Evolutionary conservation across 2,329 filamentous ascomycete genomes (phyloP).

Genomic region (Calonectria naviculata): DNA sequence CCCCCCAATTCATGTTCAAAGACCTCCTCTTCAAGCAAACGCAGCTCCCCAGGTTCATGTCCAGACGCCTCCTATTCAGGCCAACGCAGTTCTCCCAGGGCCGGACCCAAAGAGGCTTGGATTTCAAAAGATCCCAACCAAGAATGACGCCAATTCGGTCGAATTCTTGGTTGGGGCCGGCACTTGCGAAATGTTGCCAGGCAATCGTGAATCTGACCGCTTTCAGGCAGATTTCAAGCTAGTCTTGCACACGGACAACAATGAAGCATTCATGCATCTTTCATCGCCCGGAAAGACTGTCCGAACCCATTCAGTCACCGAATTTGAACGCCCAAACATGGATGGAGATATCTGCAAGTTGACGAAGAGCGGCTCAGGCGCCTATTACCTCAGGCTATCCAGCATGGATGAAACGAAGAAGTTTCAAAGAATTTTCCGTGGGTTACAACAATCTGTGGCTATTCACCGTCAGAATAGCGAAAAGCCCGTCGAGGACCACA

Average conservation of each 20-base stretch:
- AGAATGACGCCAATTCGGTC: not conserved
- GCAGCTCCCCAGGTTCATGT: not conserved
- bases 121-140: not conserved
- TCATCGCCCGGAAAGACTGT: constrained; percentile 16
- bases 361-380: not conserved
- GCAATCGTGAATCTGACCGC: constrained; percentile 9
- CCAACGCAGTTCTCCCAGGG: not conserved
- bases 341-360: constrained; percentile 38
- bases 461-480: not conserved
- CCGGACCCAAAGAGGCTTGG: not conserved
- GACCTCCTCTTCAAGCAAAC: too few relatives aligned
- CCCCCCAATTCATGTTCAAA: too few relatives aligned
- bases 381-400: constrained; percentile 33
- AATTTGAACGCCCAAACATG: constrained; percentile 30
- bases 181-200: constrained; percentile 19
- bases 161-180: not conserved
- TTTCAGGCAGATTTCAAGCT: constrained; percentile 29
- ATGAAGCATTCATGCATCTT: constrained; percentile 34
- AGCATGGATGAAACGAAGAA: constrained; percentile 22
- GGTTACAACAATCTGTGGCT: constrained; percentile 17
- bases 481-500: not conserved
- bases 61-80: not conserved
- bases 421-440: constrained; percentile 22
- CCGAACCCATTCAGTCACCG: constrained; percentile 30
- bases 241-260: constrained; percentile 23